These are phyloP conservation scores for Mycena rebaudengoi DNA, from an alignment of 768 basidiomycete species.

Conservation along the genomic window DNA sequence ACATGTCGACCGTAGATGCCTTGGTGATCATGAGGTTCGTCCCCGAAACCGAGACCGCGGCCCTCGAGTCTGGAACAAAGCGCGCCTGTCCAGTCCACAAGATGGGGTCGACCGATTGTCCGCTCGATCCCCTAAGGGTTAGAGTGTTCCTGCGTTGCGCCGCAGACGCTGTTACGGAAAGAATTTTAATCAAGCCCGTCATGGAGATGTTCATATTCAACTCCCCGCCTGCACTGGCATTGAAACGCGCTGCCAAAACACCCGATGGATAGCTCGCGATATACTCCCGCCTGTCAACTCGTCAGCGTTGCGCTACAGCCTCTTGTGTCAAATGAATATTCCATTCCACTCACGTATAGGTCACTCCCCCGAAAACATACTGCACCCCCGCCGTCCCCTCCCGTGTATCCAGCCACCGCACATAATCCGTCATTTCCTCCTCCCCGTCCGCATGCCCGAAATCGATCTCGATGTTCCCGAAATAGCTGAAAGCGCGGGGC, in stretches of 20 bases:
- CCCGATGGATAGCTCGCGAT: constrained; percentile 7
- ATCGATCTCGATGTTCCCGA: constrained; percentile 10
- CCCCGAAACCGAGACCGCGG: neutral
- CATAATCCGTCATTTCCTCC: constrained; percentile 1
- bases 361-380: constrained; percentile 3
- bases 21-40: constrained; percentile 4
- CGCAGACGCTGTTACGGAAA: constrained; percentile 1
- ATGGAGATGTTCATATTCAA: constrained; percentile 15
- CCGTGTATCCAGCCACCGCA: constrained; percentile 13
- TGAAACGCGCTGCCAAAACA: constrained; percentile 12
- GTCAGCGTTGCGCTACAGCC: neutral
- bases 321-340: neutral
- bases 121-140: constrained; percentile 1
- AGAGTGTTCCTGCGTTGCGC: constrained; percentile 6
- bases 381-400: constrained; percentile 7
- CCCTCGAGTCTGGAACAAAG: constrained; percentile 3
- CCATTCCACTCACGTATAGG: constrained; percentile 8
- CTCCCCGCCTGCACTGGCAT: neutral
- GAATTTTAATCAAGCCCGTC: constrained; percentile 1
- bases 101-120: constrained; percentile 9
- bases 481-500: constrained; percentile 9
- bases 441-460: constrained; percentile 5
- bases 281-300: constrained; percentile 8
- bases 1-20: constrained; percentile 10
- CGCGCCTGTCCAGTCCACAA: constrained; percentile 13